These are phyloP conservation scores for Salix koriyanagi DNA, from an alignment of 345 rosid genomes.

Conservation along the genomic window DNA sequence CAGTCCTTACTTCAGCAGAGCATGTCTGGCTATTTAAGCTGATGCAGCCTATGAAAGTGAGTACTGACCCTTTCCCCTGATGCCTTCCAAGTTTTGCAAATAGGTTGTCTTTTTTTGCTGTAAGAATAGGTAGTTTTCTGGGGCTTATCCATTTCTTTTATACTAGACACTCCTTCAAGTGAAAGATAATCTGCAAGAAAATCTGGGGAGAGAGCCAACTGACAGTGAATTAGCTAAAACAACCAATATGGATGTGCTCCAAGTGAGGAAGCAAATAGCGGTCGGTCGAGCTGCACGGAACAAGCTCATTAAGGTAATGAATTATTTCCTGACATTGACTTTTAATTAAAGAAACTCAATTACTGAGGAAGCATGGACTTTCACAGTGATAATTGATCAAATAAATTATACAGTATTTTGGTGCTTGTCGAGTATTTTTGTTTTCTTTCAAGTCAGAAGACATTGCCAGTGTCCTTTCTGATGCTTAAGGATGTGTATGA, in stretches of 20 bases:
- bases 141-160: slow-evolving; percentile 15
- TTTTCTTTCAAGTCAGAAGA: not conserved
- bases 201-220: slow-evolving; percentile 57
- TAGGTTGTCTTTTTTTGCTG: not conserved
- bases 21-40: slow-evolving; percentile 87
- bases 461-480: not conserved
- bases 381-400: not conserved
- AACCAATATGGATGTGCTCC: slow-evolving; percentile 36
- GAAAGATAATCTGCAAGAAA: slow-evolving; percentile 46
- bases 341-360: not conserved
- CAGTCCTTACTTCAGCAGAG: slow-evolving; percentile 73
- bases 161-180: slow-evolving; percentile 57
- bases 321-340: not conserved
- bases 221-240: slow-evolving; percentile 66
- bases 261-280: slow-evolving; percentile 52
- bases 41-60: slow-evolving; percentile 94
- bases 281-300: slow-evolving; percentile 82
- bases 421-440: not conserved
- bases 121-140: slow-evolving; percentile 11
- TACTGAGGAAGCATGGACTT: not conserved
- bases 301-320: slow-evolving; percentile 78
- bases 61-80: not conserved
- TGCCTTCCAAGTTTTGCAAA: not conserved
- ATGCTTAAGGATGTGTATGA: not conserved
- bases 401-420: not conserved